These are phyloP conservation scores for Dothistroma septosporum DNA, from an alignment of 2,329 filamentous ascomycete species.

Conservation along the genomic window DNA sequence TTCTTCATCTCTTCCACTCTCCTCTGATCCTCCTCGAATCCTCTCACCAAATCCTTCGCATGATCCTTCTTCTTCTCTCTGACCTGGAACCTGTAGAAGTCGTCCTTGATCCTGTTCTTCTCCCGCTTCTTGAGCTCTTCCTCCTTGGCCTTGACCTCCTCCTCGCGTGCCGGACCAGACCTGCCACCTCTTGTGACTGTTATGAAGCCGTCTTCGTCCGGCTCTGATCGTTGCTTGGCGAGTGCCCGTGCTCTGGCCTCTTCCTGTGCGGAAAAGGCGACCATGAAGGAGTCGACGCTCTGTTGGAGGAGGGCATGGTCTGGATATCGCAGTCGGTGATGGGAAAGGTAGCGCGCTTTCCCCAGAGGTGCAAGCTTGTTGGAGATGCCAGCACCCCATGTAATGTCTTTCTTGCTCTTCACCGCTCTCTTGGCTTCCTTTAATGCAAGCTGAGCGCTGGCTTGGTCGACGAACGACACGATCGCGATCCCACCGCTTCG, in stretches of 20 bases:
- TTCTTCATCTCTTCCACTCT: constrained; percentile 26
- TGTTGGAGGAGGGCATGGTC: constrained; percentile 62
- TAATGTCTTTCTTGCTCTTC: constrained; percentile 55
- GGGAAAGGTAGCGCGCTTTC: constrained; percentile 50
- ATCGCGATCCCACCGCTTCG: constrained; percentile 74
- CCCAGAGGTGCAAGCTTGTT: constrained; percentile 58
- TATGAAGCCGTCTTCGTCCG: constrained; percentile 93
- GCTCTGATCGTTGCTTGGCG: constrained; percentile 66
- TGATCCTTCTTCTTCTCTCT: constrained; percentile 74
- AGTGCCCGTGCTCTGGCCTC: constrained; percentile 60
- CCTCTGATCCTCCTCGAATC: constrained; percentile 55
- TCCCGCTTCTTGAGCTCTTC: constrained; percentile 60
- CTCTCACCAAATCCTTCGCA: constrained; percentile 63
- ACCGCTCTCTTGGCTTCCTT: constrained; percentile 66
- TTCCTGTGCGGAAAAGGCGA: constrained; percentile 65
- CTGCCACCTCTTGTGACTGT: constrained; percentile 79
- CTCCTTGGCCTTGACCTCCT: constrained; percentile 54
- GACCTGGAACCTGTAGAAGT: constrained; percentile 82
- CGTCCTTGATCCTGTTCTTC: constrained; percentile 60
- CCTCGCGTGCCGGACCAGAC: constrained; percentile 66
- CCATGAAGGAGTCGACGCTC: constrained; percentile 81
- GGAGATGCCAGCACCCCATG: constrained; percentile 63
- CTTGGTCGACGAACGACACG: constrained; percentile 76
- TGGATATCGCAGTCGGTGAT: constrained; percentile 70
- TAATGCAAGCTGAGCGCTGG: constrained; percentile 69